Conservation (phyloP, 2,329 filamentous ascomycete genomes). For the Diaporthe vaccinii region DNA sequence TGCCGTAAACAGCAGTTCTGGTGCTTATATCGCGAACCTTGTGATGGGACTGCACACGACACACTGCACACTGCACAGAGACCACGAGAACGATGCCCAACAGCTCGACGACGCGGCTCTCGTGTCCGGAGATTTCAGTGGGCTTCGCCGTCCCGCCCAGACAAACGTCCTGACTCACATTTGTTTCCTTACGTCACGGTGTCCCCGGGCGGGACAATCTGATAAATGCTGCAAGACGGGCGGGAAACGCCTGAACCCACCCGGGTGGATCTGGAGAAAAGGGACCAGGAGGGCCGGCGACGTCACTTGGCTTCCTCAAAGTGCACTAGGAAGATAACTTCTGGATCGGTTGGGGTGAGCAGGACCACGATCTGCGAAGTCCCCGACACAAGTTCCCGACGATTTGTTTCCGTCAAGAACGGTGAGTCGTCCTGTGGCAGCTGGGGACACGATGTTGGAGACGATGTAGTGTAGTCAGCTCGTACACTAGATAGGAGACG, state of each 20-base stretch:
- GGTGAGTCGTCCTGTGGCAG: constrained; percentile 10
- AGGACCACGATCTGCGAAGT: constrained; percentile 21
- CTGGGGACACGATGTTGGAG: background rate
- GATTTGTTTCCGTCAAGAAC: background rate
- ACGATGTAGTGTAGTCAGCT: background rate
- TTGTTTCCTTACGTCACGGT: constrained; percentile 22
- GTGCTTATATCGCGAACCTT: background rate
- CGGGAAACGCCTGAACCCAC: constrained; percentile 21
- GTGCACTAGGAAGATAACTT: constrained; percentile 30
- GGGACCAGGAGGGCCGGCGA: constrained; percentile 15
- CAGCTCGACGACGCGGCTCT: background rate
- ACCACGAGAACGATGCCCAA: background rate
- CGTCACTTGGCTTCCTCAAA: constrained; percentile 16
- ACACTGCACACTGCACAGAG: background rate
- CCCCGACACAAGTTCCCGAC: background rate
- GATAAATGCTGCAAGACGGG: constrained; percentile 1
- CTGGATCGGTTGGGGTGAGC: constrained; percentile 23
- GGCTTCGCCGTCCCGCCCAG: background rate
- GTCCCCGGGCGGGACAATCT: constrained; percentile 11
- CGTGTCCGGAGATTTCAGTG: background rate
- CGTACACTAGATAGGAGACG: background rate
- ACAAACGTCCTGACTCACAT: constrained; percentile 25
- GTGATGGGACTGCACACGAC: background rate
- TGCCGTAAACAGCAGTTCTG: background rate
- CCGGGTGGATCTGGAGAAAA: constrained; percentile 16